phyloP scores from a whole-genome alignment of 805 yeast species.

The Scheffersomyces ergatensis region DNA sequence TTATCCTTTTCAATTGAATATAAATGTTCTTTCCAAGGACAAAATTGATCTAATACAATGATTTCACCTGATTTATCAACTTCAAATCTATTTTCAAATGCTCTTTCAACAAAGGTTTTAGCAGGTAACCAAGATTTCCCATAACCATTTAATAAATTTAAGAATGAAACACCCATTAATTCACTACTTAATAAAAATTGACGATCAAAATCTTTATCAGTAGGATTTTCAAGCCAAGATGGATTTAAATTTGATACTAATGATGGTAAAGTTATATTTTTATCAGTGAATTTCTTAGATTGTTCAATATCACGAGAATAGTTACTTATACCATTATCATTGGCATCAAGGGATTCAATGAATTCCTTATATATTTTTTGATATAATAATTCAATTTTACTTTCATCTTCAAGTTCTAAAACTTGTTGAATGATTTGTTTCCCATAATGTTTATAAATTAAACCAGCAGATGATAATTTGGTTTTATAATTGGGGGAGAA shows the following conservation, averaged over 20 bases:
- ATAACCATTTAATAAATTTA: constrained; percentile 60
- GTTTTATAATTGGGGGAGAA: constrained; percentile 66
- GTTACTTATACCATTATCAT: constrained; percentile 87
- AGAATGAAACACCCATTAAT: constrained; percentile 81
- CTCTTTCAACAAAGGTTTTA: constrained; percentile 67
- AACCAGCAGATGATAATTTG: constrained; percentile 90
- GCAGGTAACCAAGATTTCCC: constrained; percentile 94
- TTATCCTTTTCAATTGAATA: constrained; percentile 66
- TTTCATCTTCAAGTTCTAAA: constrained; percentile 28
- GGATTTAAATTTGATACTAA: constrained; percentile 82
- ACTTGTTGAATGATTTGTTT: constrained; percentile 59
- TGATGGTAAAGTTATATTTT: constrained; percentile 73
- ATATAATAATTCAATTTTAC: constrained; percentile 63
- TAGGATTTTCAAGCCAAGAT: constrained; percentile 69
- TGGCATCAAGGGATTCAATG: constrained; percentile 90
- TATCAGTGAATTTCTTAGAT: constrained; percentile 66
- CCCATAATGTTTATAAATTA: constrained; percentile 85
- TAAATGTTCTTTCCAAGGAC: constrained; percentile 96
- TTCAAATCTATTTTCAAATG: constrained; percentile 58
- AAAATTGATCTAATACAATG: constrained; percentile 68
- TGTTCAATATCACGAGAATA: constrained; percentile 52
- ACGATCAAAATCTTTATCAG: constrained; percentile 63
- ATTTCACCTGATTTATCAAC: constrained; percentile 72
- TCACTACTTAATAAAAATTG: constrained; percentile 69
- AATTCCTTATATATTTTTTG: constrained; percentile 80